Conservation (phyloP, 768 basidiomycete genomes). For the Rhodotorula graminis region DNA sequence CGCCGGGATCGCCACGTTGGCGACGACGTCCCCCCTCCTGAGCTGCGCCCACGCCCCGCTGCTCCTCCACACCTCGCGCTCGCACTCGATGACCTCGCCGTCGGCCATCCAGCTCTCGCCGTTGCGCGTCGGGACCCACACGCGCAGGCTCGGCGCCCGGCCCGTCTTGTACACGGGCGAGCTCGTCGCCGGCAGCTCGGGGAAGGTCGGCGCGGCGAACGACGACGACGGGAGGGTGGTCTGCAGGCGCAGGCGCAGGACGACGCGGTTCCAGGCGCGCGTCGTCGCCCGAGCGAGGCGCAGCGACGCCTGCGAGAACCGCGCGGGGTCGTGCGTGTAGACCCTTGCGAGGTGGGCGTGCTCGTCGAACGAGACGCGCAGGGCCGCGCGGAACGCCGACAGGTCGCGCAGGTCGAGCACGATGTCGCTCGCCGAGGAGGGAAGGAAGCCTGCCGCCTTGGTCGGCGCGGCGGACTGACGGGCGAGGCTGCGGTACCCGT, state of each 20-base stretch:
- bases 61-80: conserved; percentile 36
- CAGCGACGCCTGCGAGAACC: conserved; percentile 7
- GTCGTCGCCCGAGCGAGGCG: conserved; percentile 33
- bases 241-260: conserved; percentile 37
- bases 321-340: background rate
- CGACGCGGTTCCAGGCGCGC: conserved; percentile 38
- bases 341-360: conserved; percentile 26
- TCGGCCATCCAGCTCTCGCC: conserved; percentile 40
- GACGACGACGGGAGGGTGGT: background rate
- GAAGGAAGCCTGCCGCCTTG: background rate
- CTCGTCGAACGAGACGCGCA: conserved; percentile 13
- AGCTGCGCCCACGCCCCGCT: conserved; percentile 29
- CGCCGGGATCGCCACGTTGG: conserved; percentile 32
- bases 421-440: conserved; percentile 9
- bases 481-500: conserved; percentile 25
- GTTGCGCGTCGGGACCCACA: conserved; percentile 39
- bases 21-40: conserved; percentile 37
- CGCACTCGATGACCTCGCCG: conserved; percentile 40
- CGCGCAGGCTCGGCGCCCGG: conserved; percentile 34
- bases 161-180: conserved; percentile 32
- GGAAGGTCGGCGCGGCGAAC: background rate
- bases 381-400: conserved; percentile 29
- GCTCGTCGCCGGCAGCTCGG: background rate
- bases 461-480: background rate
- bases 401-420: conserved; percentile 35